phyloP scores from a whole-genome alignment of 257 asterid genomes.

The Solanum pinnatisectum region DNA sequence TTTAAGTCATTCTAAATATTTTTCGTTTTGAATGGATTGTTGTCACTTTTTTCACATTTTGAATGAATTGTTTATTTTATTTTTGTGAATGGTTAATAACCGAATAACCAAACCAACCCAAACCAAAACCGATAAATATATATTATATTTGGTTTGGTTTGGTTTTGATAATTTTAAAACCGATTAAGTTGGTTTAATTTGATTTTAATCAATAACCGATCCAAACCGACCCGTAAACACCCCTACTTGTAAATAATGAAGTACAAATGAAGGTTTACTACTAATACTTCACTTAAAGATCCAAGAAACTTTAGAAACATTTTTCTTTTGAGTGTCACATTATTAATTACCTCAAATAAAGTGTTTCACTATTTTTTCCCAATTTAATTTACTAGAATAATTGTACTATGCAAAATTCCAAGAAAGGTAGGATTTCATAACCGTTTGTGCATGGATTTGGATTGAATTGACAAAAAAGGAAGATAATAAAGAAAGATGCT shows the following conservation, averaged over 20 bases:
- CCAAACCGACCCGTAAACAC: too few relatives aligned
- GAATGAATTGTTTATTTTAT: too few relatives aligned
- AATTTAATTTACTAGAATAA: constrained; percentile 9
- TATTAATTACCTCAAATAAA: not conserved
- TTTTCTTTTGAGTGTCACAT: not conserved
- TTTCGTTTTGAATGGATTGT: too few relatives aligned
- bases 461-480: constrained; percentile 1
- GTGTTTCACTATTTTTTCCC: not conserved
- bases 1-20: too few relatives aligned
- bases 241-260: not conserved
- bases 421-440: not conserved
- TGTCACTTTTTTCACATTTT: too few relatives aligned
- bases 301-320: not conserved
- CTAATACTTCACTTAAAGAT: not conserved
- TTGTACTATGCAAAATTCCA: constrained; percentile 4
- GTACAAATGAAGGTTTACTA: not conserved
- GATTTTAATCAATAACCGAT: too few relatives aligned
- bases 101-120: too few relatives aligned
- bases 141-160: too few relatives aligned
- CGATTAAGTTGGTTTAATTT: too few relatives aligned
- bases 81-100: too few relatives aligned
- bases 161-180: too few relatives aligned
- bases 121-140: too few relatives aligned
- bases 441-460: not conserved
- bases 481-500: constrained; percentile 17